Conservation (phyloP, 2,329 filamentous ascomycete genomes). For the Colletotrichum noveboracense region DNA sequence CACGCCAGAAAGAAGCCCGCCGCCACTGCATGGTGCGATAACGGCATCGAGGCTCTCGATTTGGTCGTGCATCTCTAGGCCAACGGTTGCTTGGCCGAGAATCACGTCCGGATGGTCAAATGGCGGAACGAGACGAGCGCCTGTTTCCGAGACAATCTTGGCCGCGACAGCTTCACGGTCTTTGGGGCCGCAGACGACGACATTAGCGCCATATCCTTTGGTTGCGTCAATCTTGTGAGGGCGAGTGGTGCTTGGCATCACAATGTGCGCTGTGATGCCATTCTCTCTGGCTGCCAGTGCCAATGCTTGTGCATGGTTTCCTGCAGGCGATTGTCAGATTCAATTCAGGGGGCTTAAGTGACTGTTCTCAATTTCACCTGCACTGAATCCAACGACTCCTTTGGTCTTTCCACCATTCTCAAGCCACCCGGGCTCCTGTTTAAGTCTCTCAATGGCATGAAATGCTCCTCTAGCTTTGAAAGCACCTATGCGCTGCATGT, state of each 20-base stretch:
- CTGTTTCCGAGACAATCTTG: constrained; percentile 71
- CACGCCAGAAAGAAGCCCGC: constrained; percentile 84
- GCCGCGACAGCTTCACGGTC: constrained; percentile 79
- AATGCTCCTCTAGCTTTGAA: constrained; percentile 94
- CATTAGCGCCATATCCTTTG: constrained; percentile 73
- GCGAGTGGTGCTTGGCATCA: constrained; percentile 89
- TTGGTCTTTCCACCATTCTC: constrained; percentile 61
- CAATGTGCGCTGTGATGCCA: constrained; percentile 80
- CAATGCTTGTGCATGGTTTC: constrained; percentile 94
- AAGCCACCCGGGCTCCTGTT: constrained; percentile 64
- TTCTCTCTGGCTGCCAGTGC: constrained; percentile 82
- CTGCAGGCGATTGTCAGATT: constrained; percentile 44
- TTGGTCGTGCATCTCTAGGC: constrained; percentile 81
- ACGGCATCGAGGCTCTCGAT: constrained; percentile 71
- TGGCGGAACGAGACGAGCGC: constrained; percentile 81
- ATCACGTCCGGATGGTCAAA: constrained; percentile 95
- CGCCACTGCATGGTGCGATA: constrained; percentile 84
- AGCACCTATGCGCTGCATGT: constrained; percentile 86
- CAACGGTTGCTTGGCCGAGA: constrained; percentile 90
- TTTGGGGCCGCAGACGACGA: constrained; percentile 84
- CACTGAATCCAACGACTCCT: constrained; percentile 90
- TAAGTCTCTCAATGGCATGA: constrained; percentile 77
- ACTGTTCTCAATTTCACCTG: constrained; percentile 56
- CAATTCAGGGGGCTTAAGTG: background rate
- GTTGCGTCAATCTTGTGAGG: constrained; percentile 87